Base-by-base conservation (phyloP, 371 early-diverging fungal genomes). In the Smittium culicis region DNA sequence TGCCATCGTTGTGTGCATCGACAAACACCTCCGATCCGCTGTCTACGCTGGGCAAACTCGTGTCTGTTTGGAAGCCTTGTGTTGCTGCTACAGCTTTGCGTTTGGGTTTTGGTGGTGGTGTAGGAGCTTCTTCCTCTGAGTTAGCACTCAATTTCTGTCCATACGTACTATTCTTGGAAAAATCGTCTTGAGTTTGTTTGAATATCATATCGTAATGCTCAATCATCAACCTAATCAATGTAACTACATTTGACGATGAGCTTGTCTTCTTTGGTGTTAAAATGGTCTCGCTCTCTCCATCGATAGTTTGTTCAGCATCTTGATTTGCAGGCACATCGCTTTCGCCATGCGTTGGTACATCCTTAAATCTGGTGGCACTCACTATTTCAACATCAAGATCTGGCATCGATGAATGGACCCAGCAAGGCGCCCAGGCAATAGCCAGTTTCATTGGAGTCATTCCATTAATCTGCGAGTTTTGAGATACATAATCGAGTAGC, bases 381-480 rank as follows among this genome's bases (percentile, higher is more conserved):
- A 74, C 74, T 76, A 78, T 78, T n/a, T 71, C 64, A 20, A 78
- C 71, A 64, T 77, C 78, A 20, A 77, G 65, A 34, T 73, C 75
- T 1, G 78, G 78, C 72, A 85, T 80, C 20, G 81, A 84, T 27
- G 87, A 85, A 45, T 84, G 79, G 28, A 94, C 85, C 71, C 94
- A 80, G 67, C 92, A 93, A 5, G 94, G 94, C 2, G 92, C 80
- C 82, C 89, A 89, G 0, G 93, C 90, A 24, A 92, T 83, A 0
- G 92, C 88, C 64, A 94, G 77, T 76, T 91, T 93, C 58, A 81
- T 79, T 1, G 86, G 73, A 16, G 85, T 90, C 96, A 96, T 96
- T 65, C 82, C 78, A 77, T 93, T 96, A 20, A 73, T 71, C 34
- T 75, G 74, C 1, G 82, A 74, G 69, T 87, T 75, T 20, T 80